phyloP scores from a whole-genome alignment of 140 eudicot species.

The Bidens hawaiensis region DNA sequence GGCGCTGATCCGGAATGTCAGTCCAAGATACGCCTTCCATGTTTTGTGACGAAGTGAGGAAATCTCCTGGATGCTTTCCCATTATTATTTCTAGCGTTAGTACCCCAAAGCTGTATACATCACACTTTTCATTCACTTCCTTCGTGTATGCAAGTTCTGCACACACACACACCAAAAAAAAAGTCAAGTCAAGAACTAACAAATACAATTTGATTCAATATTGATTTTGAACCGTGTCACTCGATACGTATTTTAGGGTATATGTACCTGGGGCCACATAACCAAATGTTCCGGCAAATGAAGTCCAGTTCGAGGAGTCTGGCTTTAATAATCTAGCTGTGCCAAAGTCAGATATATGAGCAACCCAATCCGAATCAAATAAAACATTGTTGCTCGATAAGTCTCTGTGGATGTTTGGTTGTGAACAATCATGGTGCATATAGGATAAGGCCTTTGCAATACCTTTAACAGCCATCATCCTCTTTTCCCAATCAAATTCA shows the following conservation, averaged over 20 bases:
- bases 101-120: background rate
- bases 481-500: slow-evolving; percentile 11
- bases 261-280: background rate
- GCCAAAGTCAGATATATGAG: slow-evolving; percentile 22
- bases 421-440: slow-evolving; percentile 7
- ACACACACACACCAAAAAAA: too few species aligned
- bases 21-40: background rate
- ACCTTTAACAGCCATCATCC: background rate
- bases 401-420: background rate
- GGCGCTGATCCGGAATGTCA: slow-evolving; percentile 21
- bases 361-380: slow-evolving; percentile 14
- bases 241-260: background rate
- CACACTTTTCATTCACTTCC: slow-evolving; percentile 3
- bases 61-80: slow-evolving; percentile 34
- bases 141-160: slow-evolving; percentile 20
- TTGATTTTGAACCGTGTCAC: background rate
- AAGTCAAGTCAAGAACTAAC: background rate
- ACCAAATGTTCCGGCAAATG: background rate
- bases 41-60: background rate
- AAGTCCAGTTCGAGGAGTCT: background rate
- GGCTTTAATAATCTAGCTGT: background rate
- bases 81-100: slow-evolving; percentile 8
- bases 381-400: slow-evolving; percentile 21
- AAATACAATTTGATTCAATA: background rate
- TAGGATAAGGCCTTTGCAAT: slow-evolving; percentile 1